Evolutionary conservation across 2,329 filamentous ascomycete genomes (phyloP), one percentile per base, ranked within the genome.

Genomic region (Cylindrodendrum hubeiense): DNA sequence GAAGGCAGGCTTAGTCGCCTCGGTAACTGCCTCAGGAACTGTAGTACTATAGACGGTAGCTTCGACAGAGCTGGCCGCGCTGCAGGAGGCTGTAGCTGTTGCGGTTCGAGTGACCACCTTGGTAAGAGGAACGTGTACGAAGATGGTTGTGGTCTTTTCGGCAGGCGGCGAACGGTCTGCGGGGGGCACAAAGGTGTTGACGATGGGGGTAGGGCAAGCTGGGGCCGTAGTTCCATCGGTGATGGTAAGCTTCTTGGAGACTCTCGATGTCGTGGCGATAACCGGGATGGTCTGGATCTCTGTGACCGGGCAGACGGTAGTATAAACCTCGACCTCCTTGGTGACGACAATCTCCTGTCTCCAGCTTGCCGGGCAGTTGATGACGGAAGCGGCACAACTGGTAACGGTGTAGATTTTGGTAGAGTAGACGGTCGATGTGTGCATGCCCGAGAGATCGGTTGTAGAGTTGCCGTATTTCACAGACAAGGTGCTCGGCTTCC

Each of bases 341-440:
- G 54, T 57, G 54, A 57, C 24, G 26, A 57, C 43, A 17, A 39
- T 15, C 12, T 47, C 28, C 28, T 57, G 21, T 9, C 21, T 22
- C 39, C 54, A 57, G 10, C 13, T 34, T 9, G 54, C 54, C n/a
- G 54, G 43, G 54, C 54, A 57, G 54, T 57, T 47, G 9, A 57
- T 37, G 26, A 57, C 54, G 5, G 24, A 37, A 4, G 54, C 54
- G 4, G 41, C 54, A 37, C 54, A 57, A n/a, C 41, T 57, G 10
- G 26, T 49, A 12, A 57, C 22, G 9, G 54, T 57, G 54, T 57
- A 57, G 3, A 57, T 39, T 13, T 21, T 57, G 22, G 54, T 57
- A 7, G 54, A 47, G 43, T 47, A 49, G 21, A 57, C 43, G 9
- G 43, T 57, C 22, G 54, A 57, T 9, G 43, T 57, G 41, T 57